Conservation (phyloP, 768 basidiomycete genomes). For the Daedaleopsis nitida region DNA sequence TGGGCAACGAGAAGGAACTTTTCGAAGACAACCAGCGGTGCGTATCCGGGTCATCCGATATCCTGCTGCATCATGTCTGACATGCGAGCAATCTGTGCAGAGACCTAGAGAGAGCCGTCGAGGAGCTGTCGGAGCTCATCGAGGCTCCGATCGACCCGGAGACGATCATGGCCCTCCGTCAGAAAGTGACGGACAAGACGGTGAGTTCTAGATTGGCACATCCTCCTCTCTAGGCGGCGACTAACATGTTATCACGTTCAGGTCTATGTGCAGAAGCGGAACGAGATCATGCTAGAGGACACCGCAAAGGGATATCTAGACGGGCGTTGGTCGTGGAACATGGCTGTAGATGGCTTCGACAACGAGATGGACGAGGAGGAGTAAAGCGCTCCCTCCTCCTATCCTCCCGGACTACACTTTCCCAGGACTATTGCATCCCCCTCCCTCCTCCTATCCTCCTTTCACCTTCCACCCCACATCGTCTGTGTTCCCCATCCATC, state of each 20-base stretch:
- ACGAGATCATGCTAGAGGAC: constrained; percentile 93
- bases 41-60: constrained; percentile 19
- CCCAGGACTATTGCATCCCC: no score
- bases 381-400: no score
- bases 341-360: constrained; percentile 61
- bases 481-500: no score
- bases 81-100: constrained; percentile 37
- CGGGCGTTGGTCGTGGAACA: constrained; percentile 84
- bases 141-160: constrained; percentile 91
- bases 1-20: constrained; percentile 89
- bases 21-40: constrained; percentile 97
- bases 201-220: constrained; percentile 43
- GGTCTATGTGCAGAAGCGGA: constrained; percentile 96
- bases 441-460: no score
- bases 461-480: no score
- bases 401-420: no score
- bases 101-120: constrained; percentile 93
- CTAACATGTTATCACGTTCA: constrained; percentile 26
- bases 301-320: constrained; percentile 90
- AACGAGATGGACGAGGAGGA: no score
- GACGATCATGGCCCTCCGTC: constrained; percentile 75
- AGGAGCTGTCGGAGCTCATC: constrained; percentile 89
- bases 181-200: constrained; percentile 96
- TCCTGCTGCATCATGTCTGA: constrained; percentile 5
- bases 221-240: not conserved